Evolutionary conservation across 108 stramenopile species (phyloP), one percentile per base, ranked within the genome.

Genomic region (Mayamaea pseudoterrestris): DNA sequence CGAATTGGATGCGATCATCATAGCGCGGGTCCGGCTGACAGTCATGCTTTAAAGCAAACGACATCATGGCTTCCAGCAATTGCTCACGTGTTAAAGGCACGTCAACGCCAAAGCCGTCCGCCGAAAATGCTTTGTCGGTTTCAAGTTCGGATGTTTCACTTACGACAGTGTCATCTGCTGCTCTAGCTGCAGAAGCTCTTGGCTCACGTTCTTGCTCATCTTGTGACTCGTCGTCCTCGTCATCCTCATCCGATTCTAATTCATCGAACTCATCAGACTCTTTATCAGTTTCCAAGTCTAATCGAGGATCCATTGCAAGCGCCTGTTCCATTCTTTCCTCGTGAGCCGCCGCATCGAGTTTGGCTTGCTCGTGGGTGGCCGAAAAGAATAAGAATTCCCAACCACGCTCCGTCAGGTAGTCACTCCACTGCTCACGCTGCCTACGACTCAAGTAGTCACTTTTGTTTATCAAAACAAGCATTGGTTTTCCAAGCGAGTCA

Each of bases 401-500:
- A 27, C 85, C 86, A 21, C 64, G 47, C 47, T 62, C 62, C n/a
- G 57, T 53, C 32, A 97, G 87, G 61, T 95, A 87, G 34, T 65
- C 70, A 40, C 71, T 71, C 98, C 98, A 99, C 39, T 50, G 72
- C 44, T 66, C 35, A 39, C 96, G 70, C 68, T 97, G 95, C 23
- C 43, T 37, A 21, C 57, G 62, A 5, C 89, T 71, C 22, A 99
- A 66, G 50, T 87, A 98, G 60, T 99, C 98, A 54, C 92, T 81
- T 80, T 99, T 99, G 76, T 99, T 99, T 8, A 99, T 62, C 22
- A 99, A 37, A 20, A 99, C 53, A 27, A 97, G 37, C 81, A 84
- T 86, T 0, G 78, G 84, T 63, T 91, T 93, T 30, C 78, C 80
- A 59, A 28, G 87, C 61, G 54, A 72, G 35, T 73, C 84, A 1